A percentile compares a stretch with the other conserved stretches of the same genome.
Evolutionary conservation across 352 stramenopile species (phyloP).

Genomic region (Phytophthora sp.): DNA sequence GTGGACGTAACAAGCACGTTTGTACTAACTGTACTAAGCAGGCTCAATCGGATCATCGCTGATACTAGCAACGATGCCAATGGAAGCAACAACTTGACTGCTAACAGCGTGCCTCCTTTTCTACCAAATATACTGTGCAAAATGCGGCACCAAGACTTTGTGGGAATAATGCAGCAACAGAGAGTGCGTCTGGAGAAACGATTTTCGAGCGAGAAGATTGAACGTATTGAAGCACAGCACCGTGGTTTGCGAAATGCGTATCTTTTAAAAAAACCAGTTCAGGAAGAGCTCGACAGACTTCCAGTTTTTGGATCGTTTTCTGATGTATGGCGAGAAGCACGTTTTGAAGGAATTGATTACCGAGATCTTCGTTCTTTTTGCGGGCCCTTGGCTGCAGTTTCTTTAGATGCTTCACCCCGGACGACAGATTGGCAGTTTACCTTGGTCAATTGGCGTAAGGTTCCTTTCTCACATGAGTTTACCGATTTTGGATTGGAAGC

Average conservation of each 20-base stretch:
- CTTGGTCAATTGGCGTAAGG: conserved; percentile 32
- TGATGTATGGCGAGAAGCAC: conserved; percentile 19
- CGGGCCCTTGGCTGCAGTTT: conserved; percentile 21
- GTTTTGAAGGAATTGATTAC: conserved; percentile 18
- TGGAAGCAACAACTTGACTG: not conserved
- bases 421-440: conserved; percentile 7
- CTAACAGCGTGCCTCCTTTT: conserved; percentile 7
- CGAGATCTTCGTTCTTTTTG: conserved; percentile 24
- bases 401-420: not conserved
- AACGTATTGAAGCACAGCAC: conserved; percentile 28
- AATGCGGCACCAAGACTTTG: conserved; percentile 33
- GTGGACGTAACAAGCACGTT: conserved; percentile 27
- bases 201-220: conserved; percentile 23
- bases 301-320: conserved; percentile 15
- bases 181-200: conserved; percentile 11
- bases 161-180: conserved; percentile 21
- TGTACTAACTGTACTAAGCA: conserved; percentile 24
- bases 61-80: conserved; percentile 3
- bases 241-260: conserved; percentile 28
- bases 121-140: conserved; percentile 23
- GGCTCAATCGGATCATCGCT: conserved; percentile 16
- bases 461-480: conserved; percentile 18
- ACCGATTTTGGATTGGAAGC: conserved; percentile 29
- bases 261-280: conserved; percentile 21
- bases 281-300: conserved; percentile 16